Evolutionary conservation across 2,329 filamentous ascomycete genomes (phyloP), one percentile per base, ranked within the genome.

Genomic region (Beauveria brongniartii): DNA sequence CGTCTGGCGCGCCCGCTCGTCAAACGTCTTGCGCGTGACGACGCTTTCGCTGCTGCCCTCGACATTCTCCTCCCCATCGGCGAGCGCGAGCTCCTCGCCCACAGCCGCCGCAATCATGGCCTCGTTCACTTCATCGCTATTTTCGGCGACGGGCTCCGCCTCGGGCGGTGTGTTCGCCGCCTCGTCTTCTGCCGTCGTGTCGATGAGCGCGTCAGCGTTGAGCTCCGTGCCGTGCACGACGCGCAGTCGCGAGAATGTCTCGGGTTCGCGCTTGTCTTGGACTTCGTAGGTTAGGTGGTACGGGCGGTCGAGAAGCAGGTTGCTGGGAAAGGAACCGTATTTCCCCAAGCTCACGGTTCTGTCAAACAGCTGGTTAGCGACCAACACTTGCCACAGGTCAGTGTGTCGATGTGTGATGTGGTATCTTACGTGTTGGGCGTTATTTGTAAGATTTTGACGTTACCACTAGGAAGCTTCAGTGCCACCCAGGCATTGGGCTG

Each of bases 211-310:
- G 51, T 96, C 91, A 48, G 88, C 89, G 71, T 97, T 90, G 44
- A 97, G 80, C 74, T 97, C 93, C 41, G 85, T 81, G 1, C 91
- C 83, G 1, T 91, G 83, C 0, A 97, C 90, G 3, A 96, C 80
- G 40, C 92, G 89, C 59, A 97, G 76, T 16, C 85, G 80, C 52
- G 85, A 84, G 65, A 87, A 89, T 64, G 78, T 78, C 65, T 89
- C 85, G 63, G 82, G 82, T 5, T 86, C 80, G 28, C 79, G 74
- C 69, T 83, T 85, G 68, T 96, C 91, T 64, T 89, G 82, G 2
- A 97, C 81, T 73, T 97, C 93, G 75, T 91, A 99, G 1, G 92
- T 97, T 63, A 95, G 79, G 76, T 96, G 85, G 71, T 91, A 96
- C 0, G 94, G 94, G 8, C 94, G 87, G n/a, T 91, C 89, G 64